phyloP scores from a whole-genome alignment of 2,329 filamentous ascomycete genomes.

The Saccharata proteae region DNA sequence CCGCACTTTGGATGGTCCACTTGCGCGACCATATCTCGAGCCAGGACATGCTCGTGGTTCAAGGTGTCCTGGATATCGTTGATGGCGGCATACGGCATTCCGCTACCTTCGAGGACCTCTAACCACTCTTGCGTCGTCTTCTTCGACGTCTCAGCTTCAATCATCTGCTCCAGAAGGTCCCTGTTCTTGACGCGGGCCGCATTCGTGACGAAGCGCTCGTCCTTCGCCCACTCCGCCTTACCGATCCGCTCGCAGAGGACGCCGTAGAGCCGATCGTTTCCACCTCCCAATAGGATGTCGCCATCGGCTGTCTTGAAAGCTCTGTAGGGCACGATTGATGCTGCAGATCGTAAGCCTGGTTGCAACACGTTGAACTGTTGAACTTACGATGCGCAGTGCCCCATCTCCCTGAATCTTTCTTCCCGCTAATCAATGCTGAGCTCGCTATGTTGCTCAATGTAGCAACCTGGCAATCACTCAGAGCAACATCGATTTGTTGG shows the following conservation, averaged over 20 bases:
- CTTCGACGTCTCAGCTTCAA: constrained; percentile 61
- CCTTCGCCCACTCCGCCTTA: constrained; percentile 45
- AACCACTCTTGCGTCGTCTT: constrained; percentile 86
- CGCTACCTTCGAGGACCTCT: constrained; percentile 71
- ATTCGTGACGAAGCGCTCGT: constrained; percentile 47
- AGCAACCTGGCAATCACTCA: constrained; percentile 91
- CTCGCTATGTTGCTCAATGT: constrained; percentile 93
- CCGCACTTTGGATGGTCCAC: constrained; percentile 76
- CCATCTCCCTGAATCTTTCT: constrained; percentile 83
- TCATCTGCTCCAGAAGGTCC: constrained; percentile 62
- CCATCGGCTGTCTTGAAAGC: constrained; percentile 59
- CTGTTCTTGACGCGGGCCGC: constrained; percentile 54
- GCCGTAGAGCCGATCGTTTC: constrained; percentile 51
- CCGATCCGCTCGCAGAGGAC: constrained; percentile 46
- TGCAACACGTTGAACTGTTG: constrained; percentile 9
- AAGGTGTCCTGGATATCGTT: constrained; percentile 84
- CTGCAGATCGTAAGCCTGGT: constrained; percentile 31
- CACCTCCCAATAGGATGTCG: constrained; percentile 51
- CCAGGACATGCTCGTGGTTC: constrained; percentile 65
- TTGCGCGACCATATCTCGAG: constrained; percentile 81
- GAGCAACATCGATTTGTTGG: constrained; percentile 81
- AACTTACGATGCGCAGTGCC: constrained; percentile 84
- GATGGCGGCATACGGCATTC: constrained; percentile 88
- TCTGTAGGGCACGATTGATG: constrained; percentile 93
- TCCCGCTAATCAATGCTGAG: constrained; percentile 75